Base-by-base conservation (phyloP, 1,284 basidiomycete species). In the Hemileia vastatrix region DNA sequence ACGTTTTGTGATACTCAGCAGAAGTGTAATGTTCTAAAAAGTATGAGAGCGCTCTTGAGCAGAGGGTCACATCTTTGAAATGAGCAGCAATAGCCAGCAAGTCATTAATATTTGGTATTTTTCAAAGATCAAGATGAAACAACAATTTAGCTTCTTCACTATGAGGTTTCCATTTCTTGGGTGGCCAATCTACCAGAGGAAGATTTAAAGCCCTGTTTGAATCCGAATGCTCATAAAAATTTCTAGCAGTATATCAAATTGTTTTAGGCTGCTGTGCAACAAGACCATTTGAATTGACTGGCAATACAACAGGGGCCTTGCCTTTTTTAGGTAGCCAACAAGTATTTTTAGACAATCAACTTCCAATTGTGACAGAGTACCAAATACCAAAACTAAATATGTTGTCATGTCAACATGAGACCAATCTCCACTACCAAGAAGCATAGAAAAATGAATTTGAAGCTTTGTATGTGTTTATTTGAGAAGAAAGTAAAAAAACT, bases 121-220 rank as follows among this genome's bases (percentile, higher is more conserved):
- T 82, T 49, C 80, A 81, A 18, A 98, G 78, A 2, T 93, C 94
- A 13, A 98, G 79, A 4, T 82, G 79, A 74, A 84, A 87, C 23
- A 96, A 77, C 67, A 97, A 84, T 71, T 86, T 90, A 0, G 91
- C 94, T 84, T 95, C 92, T 27, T 90, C 88, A 0, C 88, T 89
- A 19, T 80, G 82, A 2, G 80, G 76, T 58, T 82, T 81, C 92
- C 92, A 95, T 72, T 86, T 90, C n/a, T n/a, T n/a, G 5, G 77
- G 76, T 0, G 87, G 86, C 93, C 93, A 98, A 70, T 90, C 90
- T 44, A 98, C 80, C 1, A 94, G 74, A 0, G 92, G 90, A 6
- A 98, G 78, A 6, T 83, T 82, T 1, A 97, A 79, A 52, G 83
- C 80, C 8, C 87, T 82, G 66, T 94, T 84, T 0, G 81, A 79